A percentile compares a stretch with the other conserved stretches of the same genome.
These are phyloP conservation scores for Actinomortierella wolfii DNA, from an alignment of 371 early-diverging fungal genomes.

Conservation along the genomic window DNA sequence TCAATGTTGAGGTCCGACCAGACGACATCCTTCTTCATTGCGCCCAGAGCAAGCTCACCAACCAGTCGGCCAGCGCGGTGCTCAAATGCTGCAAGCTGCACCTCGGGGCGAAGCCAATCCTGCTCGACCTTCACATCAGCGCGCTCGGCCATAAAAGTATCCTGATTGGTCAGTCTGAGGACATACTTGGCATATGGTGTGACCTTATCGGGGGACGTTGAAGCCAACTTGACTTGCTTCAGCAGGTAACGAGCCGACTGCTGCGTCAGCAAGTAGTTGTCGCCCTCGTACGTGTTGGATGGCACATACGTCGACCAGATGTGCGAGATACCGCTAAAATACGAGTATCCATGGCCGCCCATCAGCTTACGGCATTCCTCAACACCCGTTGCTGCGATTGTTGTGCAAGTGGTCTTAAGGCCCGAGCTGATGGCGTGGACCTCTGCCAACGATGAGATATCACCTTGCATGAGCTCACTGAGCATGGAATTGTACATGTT, in stretches of 20 bases:
- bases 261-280: slow-evolving; percentile 76
- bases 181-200: slow-evolving; percentile 40
- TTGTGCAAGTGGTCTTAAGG: slow-evolving; percentile 76
- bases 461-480: slow-evolving; percentile 50
- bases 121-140: slow-evolving; percentile 13
- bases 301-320: slow-evolving; percentile 69
- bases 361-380: slow-evolving; percentile 80
- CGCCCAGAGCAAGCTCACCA: slow-evolving; percentile 47
- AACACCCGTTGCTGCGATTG: slow-evolving; percentile 68
- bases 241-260: slow-evolving; percentile 69
- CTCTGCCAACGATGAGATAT: slow-evolving; percentile 66
- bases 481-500: slow-evolving; percentile 59
- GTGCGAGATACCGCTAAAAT: slow-evolving; percentile 74
- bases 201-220: slow-evolving; percentile 48
- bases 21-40: slow-evolving; percentile 43
- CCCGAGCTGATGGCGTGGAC: slow-evolving; percentile 82
- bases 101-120: slow-evolving; percentile 48
- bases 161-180: slow-evolving; percentile 26
- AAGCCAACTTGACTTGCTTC: slow-evolving; percentile 55
- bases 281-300: slow-evolving; percentile 71
- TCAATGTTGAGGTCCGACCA: slow-evolving; percentile 65
- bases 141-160: slow-evolving; percentile 28
- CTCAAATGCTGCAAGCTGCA: slow-evolving; percentile 62
- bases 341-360: slow-evolving; percentile 86
- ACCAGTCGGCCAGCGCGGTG: slow-evolving; percentile 64